Evolutionary conservation across 1,284 basidiomycete genomes (phyloP).

Genomic region (Agroathelia rolfsii): DNA sequence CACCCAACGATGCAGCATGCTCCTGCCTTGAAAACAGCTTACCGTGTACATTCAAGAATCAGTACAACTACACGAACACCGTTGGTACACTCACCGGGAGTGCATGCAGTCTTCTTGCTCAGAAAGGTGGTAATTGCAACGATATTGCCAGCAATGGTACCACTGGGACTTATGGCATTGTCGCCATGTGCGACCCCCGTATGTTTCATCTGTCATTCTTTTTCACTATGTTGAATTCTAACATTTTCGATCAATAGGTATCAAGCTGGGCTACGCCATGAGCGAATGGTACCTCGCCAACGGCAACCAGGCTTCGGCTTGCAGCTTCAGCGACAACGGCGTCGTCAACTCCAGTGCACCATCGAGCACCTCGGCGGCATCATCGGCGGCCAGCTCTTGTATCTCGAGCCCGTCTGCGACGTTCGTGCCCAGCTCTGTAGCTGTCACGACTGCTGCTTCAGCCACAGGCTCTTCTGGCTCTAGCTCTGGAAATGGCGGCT

Average conservation of each 20-base stretch:
- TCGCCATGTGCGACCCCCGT: slow-evolving; percentile 71
- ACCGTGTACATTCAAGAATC: slow-evolving; percentile 65
- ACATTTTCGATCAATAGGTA: slow-evolving; percentile 30
- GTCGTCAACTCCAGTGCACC: slow-evolving; percentile 58
- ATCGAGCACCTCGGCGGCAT: slow-evolving; percentile 41
- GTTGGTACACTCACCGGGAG: slow-evolving; percentile 62
- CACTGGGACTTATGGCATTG: slow-evolving; percentile 65
- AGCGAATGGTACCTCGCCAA: slow-evolving; percentile 67
- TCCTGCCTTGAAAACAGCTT: slow-evolving; percentile 60
- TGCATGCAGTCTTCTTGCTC: slow-evolving; percentile 63
- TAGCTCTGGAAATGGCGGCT: slow-evolving; percentile 14
- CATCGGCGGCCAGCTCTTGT: slow-evolving; percentile 61
- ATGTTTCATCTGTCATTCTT: slow-evolving; percentile 21
- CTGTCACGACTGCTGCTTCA: slow-evolving; percentile 30
- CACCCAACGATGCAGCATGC: slow-evolving; percentile 76
- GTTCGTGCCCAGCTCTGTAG: slow-evolving; percentile 58
- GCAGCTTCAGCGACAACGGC: slow-evolving; percentile 77
- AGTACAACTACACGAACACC: slow-evolving; percentile 53
- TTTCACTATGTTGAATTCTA: slow-evolving; percentile 9
- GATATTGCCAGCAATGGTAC: slow-evolving; percentile 67
- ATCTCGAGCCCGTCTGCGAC: slow-evolving; percentile 58
- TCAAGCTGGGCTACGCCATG: slow-evolving; percentile 80
- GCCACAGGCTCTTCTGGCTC: slow-evolving; percentile 14
- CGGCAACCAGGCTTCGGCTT: slow-evolving; percentile 48
- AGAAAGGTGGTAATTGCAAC: slow-evolving; percentile 49